Evolutionary conservation across 176 grass and related monocot genomes (phyloP).

Genomic region (Panicum miliaceum): DNA sequence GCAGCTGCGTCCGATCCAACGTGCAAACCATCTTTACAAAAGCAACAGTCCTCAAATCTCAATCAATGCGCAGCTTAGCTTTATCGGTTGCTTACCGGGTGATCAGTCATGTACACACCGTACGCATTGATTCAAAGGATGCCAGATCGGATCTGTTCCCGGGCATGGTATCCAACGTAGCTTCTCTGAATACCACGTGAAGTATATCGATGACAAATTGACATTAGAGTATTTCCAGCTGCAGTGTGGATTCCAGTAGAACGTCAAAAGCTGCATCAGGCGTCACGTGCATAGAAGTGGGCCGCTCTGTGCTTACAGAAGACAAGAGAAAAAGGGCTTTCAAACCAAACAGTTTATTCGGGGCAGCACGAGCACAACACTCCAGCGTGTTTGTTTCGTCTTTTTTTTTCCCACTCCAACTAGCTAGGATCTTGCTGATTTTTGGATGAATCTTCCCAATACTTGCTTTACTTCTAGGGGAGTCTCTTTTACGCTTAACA

Average conservation of each 20-base stretch:
- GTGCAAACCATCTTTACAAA: neutral
- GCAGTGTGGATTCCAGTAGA: neutral
- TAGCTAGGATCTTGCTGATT: neutral
- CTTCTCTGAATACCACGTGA: conserved; percentile 9
- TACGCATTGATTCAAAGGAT: neutral
- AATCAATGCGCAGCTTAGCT: neutral
- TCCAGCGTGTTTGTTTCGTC: neutral
- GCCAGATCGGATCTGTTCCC: conserved; percentile 9
- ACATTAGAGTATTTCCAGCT: neutral
- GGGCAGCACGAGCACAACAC: neutral
- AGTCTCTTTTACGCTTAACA: too few relatives aligned
- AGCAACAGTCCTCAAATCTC: neutral
- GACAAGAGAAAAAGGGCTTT: neutral
- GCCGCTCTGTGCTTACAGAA: neutral
- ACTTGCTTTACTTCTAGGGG: too few relatives aligned
- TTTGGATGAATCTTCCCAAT: neutral
- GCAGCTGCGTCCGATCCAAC: neutral
- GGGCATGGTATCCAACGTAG: neutral
- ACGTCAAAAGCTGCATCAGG: neutral
- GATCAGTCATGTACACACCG: neutral
- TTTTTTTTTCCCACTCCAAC: neutral
- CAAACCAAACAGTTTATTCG: neutral
- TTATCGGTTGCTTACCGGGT: conserved; percentile 1
- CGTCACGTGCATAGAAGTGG: conserved; percentile 11
- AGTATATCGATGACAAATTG: neutral